These are phyloP conservation scores for Malus hybrid DNA, from an alignment of 331 rosid genomes.

Conservation along the genomic window DNA sequence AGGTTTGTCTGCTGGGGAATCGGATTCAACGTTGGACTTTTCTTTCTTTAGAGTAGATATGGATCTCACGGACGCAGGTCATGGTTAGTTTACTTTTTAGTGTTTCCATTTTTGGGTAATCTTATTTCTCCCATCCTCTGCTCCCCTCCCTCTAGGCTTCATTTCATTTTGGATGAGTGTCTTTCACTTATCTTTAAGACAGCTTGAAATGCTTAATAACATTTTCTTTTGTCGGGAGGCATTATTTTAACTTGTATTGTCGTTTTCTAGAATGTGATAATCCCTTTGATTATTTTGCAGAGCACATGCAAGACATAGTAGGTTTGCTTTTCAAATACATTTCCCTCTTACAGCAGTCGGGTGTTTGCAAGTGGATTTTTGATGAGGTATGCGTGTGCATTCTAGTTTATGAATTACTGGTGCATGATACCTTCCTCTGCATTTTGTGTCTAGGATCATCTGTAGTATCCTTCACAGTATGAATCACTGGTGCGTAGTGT, in stretches of 20 bases:
- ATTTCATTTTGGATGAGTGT: not conserved
- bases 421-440: too few relatives aligned
- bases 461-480: too few relatives aligned
- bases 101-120: too few relatives aligned
- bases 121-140: too few relatives aligned
- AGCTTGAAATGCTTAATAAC: not conserved
- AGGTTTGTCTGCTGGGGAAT: constrained; percentile 70
- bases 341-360: constrained; percentile 59
- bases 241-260: constrained; percentile 1
- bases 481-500: not conserved
- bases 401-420: not conserved
- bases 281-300: constrained; percentile 35
- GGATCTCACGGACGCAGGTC: constrained; percentile 87
- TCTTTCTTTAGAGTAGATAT: constrained; percentile 74
- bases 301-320: constrained; percentile 62
- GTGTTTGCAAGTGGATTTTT: constrained; percentile 86
- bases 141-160: not conserved
- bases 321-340: constrained; percentile 85
- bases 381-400: constrained; percentile 55
- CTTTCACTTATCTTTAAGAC: not conserved
- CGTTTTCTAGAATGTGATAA: not conserved
- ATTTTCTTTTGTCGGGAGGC: not conserved
- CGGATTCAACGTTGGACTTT: constrained; percentile 51
- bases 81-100: constrained; percentile 45
- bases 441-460: too few relatives aligned